Percentiles rank a stretch among this genome's conserved stretches.
phyloP scores from a whole-genome alignment of 2,329 filamentous ascomycete genomes.

The Bipolaris gigantea region DNA sequence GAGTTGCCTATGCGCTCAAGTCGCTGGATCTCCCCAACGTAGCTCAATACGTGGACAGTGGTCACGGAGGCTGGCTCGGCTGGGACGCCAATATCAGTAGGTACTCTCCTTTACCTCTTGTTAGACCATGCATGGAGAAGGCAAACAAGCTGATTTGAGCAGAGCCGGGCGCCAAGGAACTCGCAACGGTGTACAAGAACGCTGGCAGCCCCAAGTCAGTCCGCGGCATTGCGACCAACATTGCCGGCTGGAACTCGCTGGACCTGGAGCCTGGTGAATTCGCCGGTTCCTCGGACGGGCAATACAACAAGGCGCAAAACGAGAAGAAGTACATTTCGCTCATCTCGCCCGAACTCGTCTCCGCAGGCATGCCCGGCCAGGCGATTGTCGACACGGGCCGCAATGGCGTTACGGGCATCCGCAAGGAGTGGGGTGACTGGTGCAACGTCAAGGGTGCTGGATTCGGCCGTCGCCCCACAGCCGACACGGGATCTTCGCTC shows the following conservation, averaged over 20 bases:
- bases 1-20: conserved; percentile 61
- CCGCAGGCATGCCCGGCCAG: conserved; percentile 55
- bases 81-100: conserved; percentile 62
- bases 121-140: not conserved
- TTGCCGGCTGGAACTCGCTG: conserved; percentile 63
- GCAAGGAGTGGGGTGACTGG: conserved; percentile 66
- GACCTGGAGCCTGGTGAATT: conserved; percentile 47
- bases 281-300: conserved; percentile 38
- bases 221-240: conserved; percentile 59
- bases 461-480: conserved; percentile 63
- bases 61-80: conserved; percentile 67
- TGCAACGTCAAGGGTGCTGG: conserved; percentile 68
- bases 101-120: conserved; percentile 3
- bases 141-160: not conserved
- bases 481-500: conserved; percentile 60
- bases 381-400: conserved; percentile 62
- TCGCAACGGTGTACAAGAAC: conserved; percentile 52
- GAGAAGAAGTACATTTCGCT: conserved; percentile 58
- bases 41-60: conserved; percentile 66
- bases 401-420: conserved; percentile 55
- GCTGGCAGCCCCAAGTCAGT: conserved; percentile 54
- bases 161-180: conserved; percentile 56
- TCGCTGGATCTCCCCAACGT: conserved; percentile 65
- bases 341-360: conserved; percentile 53
- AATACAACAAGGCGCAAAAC: conserved; percentile 52